These are phyloP conservation scores for Aspergillus novofumigatus DNA, from an alignment of 2,329 filamentous ascomycete species.

Conservation along the genomic window DNA sequence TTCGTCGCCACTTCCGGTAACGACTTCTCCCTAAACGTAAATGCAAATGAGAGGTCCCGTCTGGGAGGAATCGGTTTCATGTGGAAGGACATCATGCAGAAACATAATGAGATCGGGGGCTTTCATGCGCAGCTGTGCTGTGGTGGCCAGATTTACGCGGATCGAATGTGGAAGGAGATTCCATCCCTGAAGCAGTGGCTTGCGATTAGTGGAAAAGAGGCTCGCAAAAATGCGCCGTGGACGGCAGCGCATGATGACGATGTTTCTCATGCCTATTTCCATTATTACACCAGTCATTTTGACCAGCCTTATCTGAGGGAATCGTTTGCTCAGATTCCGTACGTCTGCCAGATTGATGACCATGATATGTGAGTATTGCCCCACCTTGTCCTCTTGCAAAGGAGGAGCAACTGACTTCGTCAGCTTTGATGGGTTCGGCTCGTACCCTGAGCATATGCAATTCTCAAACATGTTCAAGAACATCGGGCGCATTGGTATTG, in stretches of 20 bases:
- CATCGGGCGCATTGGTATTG: constrained; percentile 88
- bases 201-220: constrained; percentile 86
- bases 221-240: constrained; percentile 84
- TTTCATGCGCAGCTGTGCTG: constrained; percentile 92
- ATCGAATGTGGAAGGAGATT: constrained; percentile 94
- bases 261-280: constrained; percentile 93
- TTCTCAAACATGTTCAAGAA: constrained; percentile 97
- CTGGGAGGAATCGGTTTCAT: constrained; percentile 89
- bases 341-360: constrained; percentile 88
- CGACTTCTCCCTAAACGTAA: constrained; percentile 86
- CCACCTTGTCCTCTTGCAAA: neutral
- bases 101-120: constrained; percentile 91
- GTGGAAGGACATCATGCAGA: constrained; percentile 99
- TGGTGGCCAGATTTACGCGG: constrained; percentile 92
- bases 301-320: constrained; percentile 93
- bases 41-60: constrained; percentile 76
- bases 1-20: constrained; percentile 96
- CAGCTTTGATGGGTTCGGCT: constrained; percentile 95
- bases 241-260: constrained; percentile 94
- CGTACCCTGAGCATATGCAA: constrained; percentile 98
- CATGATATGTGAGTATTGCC: constrained; percentile 81
- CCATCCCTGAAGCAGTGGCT: constrained; percentile 93
- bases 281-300: constrained; percentile 98
- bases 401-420: constrained; percentile 4
- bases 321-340: constrained; percentile 95